Percentiles rank a stretch among this genome's conserved stretches.
These are phyloP conservation scores for Teratosphaeria viscida DNA, from an alignment of 2,329 filamentous ascomycete genomes.

Conservation along the genomic window DNA sequence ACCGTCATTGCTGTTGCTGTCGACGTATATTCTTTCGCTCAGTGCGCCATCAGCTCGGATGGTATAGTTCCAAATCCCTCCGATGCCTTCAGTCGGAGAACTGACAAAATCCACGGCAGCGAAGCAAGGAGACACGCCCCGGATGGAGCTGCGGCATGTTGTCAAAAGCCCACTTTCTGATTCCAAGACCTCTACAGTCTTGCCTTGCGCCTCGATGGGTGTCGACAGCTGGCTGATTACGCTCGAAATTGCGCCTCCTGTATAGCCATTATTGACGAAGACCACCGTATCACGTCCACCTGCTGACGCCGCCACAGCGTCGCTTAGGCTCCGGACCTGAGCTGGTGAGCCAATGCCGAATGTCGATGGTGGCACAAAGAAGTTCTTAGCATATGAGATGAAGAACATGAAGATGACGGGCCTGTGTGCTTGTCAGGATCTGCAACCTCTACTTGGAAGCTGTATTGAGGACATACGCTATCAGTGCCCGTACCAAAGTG, in stretches of 20 bases:
- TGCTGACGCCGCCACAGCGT: conserved; percentile 50
- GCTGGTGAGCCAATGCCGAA: conserved; percentile 59
- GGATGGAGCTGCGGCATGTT: conserved; percentile 47
- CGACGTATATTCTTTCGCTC: conserved; percentile 53
- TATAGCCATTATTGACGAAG: conserved; percentile 64
- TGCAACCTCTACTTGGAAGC: background rate
- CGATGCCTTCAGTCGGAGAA: conserved; percentile 59
- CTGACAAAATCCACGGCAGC: conserved; percentile 64
- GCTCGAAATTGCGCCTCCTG: conserved; percentile 58
- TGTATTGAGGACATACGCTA: conserved; percentile 24
- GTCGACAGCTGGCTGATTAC: conserved; percentile 55
- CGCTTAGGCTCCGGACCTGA: conserved; percentile 52
- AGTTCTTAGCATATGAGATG: conserved; percentile 51
- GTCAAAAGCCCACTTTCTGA: conserved; percentile 49
- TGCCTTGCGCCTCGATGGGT: conserved; percentile 47
- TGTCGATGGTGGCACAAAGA: conserved; percentile 66
- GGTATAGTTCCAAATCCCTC: conserved; percentile 74
- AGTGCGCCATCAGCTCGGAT: conserved; percentile 65
- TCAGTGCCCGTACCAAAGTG: conserved; percentile 45
- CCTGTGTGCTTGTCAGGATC: background rate
- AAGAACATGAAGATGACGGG: conserved; percentile 43
- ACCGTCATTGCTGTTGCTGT: conserved; percentile 58
- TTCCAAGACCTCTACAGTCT: conserved; percentile 45
- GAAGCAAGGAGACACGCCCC: conserved; percentile 61
- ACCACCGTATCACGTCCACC: conserved; percentile 58